These are phyloP conservation scores for Blastobotrys muscicola DNA, from an alignment of 805 yeast species.

Conservation along the genomic window DNA sequence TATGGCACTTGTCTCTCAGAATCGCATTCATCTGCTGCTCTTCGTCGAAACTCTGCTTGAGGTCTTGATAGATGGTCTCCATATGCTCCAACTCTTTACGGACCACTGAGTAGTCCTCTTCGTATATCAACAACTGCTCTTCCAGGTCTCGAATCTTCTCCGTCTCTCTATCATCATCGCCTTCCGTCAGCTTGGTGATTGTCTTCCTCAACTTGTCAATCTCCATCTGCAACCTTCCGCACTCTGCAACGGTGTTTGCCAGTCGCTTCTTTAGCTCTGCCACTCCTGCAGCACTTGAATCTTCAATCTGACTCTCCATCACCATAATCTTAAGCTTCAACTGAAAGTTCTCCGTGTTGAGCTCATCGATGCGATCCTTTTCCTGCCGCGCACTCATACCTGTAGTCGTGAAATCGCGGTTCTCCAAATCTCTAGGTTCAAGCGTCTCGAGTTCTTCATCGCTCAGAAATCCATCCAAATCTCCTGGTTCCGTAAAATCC, in stretches of 20 bases:
- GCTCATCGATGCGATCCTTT: constrained; percentile 3
- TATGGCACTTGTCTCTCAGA: background rate
- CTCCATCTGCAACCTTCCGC: constrained; percentile 3
- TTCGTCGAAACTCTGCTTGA: constrained; percentile 1
- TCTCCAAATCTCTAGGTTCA: background rate
- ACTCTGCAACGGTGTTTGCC: constrained; percentile 3
- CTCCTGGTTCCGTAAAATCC: background rate
- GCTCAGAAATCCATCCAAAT: background rate
- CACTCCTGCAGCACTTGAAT: constrained; percentile 3
- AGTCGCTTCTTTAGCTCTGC: constrained; percentile 4
- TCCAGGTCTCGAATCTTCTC: constrained; percentile 1
- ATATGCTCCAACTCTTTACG: background rate
- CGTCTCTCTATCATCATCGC: constrained; percentile 1
- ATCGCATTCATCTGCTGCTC: background rate
- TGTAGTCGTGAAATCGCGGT: background rate
- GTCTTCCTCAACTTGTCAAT: constrained; percentile 4
- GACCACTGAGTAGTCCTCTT: constrained; percentile 1
- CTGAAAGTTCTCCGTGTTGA: constrained; percentile 8
- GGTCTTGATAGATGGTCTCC: background rate
- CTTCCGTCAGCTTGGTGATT: constrained; percentile 1
- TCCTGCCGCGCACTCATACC: constrained; percentile 2
- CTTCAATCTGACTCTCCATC: constrained; percentile 3
- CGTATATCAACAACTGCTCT: constrained; percentile 1
- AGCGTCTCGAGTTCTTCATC: background rate
- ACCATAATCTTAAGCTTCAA: constrained; percentile 9